Evolutionary conservation across 352 stramenopile species (phyloP).

Genomic region (Thalassiosira exigua): DNA sequence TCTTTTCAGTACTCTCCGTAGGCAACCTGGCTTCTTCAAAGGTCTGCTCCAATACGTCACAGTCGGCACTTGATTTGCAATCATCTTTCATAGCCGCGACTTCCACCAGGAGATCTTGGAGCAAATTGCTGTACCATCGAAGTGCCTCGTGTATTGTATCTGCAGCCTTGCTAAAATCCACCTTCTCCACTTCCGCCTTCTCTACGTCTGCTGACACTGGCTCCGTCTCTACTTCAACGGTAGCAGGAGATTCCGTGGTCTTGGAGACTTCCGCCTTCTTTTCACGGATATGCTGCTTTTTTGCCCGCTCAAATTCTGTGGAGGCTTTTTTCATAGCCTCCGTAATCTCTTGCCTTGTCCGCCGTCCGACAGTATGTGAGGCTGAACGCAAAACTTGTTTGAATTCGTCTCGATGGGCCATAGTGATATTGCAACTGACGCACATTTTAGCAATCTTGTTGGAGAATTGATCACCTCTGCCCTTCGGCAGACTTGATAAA

Average conservation of each 20-base stretch:
- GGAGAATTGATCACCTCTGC: background rate
- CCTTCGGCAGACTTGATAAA: constrained; percentile 1
- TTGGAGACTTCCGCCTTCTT: too few relatives aligned
- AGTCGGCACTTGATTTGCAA: too few relatives aligned
- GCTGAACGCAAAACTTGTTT: constrained; percentile 22
- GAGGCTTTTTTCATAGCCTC: too few relatives aligned
- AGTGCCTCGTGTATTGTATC: constrained; percentile 30
- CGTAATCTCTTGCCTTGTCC: too few relatives aligned
- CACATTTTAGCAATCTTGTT: constrained; percentile 6
- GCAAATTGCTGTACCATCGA: constrained; percentile 42
- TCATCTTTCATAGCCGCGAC: constrained; percentile 4
- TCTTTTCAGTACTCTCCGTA: background rate
- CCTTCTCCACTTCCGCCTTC: constrained; percentile 6
- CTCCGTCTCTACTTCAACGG: constrained; percentile 2
- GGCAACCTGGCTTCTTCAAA: background rate
- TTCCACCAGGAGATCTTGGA: constrained; percentile 20
- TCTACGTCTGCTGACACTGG: constrained; percentile 6
- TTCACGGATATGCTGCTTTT: too few relatives aligned
- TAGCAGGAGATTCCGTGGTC: background rate
- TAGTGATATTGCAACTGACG: background rate
- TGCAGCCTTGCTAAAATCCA: constrained; percentile 1
- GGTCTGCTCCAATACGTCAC: too few relatives aligned
- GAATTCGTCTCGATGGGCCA: constrained; percentile 29
- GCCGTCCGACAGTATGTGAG: too few relatives aligned
- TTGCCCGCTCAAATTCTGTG: too few relatives aligned